These are phyloP conservation scores for Paracorniculantispora psalliotae DNA, from an alignment of 2,329 filamentous ascomycete genomes.

Conservation along the genomic window DNA sequence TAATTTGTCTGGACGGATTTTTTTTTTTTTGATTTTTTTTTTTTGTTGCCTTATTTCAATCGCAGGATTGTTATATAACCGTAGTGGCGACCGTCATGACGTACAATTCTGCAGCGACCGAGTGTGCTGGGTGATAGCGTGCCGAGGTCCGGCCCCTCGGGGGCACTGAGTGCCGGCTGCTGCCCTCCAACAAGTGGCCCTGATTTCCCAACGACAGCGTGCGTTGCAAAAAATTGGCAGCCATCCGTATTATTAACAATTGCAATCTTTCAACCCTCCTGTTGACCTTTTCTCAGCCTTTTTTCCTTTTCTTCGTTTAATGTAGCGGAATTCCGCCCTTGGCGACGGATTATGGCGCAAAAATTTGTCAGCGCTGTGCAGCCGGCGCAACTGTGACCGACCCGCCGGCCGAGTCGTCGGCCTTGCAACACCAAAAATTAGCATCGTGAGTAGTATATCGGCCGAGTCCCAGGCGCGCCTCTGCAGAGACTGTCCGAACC, in stretches of 20 bases:
- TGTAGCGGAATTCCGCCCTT: background rate
- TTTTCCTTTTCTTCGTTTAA: background rate
- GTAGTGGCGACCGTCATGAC: background rate
- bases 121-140: background rate
- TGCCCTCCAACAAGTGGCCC: background rate
- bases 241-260: too few relatives aligned
- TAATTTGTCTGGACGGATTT: background rate
- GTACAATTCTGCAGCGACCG: too few relatives aligned
- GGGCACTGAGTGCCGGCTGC: background rate
- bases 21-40: background rate
- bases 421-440: background rate
- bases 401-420: background rate
- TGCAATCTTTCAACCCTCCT: too few relatives aligned
- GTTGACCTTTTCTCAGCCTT: background rate
- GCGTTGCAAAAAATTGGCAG: too few relatives aligned
- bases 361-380: background rate
- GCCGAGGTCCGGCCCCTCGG: constrained; percentile 9
- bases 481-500: constrained; percentile 6
- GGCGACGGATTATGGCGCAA: background rate
- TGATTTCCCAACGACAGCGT: background rate
- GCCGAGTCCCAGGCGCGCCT: constrained; percentile 3
- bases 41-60: background rate
- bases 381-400: background rate
- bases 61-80: background rate
- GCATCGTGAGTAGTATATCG: background rate